phyloP scores from a whole-genome alignment of 805 yeast genomes.

The Barnettozyma wickerhamii region DNA sequence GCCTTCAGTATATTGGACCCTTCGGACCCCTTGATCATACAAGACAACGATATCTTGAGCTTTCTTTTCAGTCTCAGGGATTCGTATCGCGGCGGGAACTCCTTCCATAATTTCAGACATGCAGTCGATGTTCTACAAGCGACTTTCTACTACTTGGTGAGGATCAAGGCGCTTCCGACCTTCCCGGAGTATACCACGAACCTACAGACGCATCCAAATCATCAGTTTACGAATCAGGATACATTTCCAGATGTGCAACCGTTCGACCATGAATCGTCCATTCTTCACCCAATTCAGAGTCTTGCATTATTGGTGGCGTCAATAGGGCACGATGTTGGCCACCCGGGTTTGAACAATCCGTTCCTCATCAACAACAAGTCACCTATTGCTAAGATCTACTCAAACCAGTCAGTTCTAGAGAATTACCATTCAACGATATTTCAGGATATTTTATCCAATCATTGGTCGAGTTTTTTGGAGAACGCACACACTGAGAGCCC shows the following conservation, averaged over 20 bases:
- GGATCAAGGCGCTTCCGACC: constrained; percentile 23
- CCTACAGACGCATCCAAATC: constrained; percentile 15
- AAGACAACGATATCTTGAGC: constrained; percentile 46
- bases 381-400: constrained; percentile 59
- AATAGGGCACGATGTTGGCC: constrained; percentile 93
- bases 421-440: constrained; percentile 74
- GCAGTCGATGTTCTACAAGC: constrained; percentile 96
- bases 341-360: constrained; percentile 90
- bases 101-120: constrained; percentile 93
- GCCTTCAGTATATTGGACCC: constrained; percentile 30
- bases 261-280: constrained; percentile 12
- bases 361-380: constrained; percentile 56
- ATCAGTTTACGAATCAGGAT: neutral
- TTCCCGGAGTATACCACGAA: constrained; percentile 19
- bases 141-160: constrained; percentile 56
- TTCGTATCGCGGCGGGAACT: constrained; percentile 78
- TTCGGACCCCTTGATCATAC: constrained; percentile 13
- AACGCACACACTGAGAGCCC: constrained; percentile 12
- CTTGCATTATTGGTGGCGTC: constrained; percentile 73
- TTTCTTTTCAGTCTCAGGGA: constrained; percentile 68
- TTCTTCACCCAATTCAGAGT: constrained; percentile 37
- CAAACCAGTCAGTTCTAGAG: constrained; percentile 72
- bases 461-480: constrained; percentile 41
- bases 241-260: neutral
- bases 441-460: constrained; percentile 42